Evolutionary conservation across 2,329 filamentous ascomycete genomes (phyloP).

Genomic region (Gnomoniopsis sp.): DNA sequence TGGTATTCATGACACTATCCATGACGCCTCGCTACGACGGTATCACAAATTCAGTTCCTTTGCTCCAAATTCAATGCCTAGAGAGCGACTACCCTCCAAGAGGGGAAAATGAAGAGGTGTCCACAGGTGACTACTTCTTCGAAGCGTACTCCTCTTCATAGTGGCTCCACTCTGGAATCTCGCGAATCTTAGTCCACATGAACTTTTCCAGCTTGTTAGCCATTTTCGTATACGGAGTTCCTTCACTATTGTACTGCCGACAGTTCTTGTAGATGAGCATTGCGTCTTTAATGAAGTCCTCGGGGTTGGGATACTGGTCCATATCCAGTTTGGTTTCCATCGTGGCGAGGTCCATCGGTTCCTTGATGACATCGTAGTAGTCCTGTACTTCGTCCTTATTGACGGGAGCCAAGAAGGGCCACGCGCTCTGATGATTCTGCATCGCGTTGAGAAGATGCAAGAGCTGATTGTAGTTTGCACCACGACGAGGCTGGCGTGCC

Average conservation of each 20-base stretch:
- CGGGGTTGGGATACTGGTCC: constrained; percentile 84
- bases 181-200: constrained; percentile 91
- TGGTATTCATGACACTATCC: not conserved
- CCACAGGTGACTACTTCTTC: not conserved
- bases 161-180: constrained; percentile 87
- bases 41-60: not conserved
- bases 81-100: too few relatives aligned
- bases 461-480: constrained; percentile 93
- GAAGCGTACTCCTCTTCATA: constrained; percentile 35
- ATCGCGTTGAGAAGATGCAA: constrained; percentile 90
- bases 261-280: constrained; percentile 93
- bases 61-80: not conserved
- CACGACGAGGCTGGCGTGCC: constrained; percentile 89
- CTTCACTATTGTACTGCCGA: constrained; percentile 93
- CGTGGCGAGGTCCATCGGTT: constrained; percentile 93
- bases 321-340: constrained; percentile 96
- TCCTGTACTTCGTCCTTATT: constrained; percentile 96
- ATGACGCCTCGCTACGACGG: not conserved
- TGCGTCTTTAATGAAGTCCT: constrained; percentile 89
- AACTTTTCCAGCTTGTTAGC: constrained; percentile 91
- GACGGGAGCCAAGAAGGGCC: constrained; percentile 93
- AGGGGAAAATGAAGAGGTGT: not conserved
- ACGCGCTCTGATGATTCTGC: constrained; percentile 88
- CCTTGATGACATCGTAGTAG: constrained; percentile 97
- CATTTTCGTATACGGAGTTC: constrained; percentile 89